Evolutionary conservation across 257 asterid species (phyloP).

Genomic region (Solanum chilense): DNA sequence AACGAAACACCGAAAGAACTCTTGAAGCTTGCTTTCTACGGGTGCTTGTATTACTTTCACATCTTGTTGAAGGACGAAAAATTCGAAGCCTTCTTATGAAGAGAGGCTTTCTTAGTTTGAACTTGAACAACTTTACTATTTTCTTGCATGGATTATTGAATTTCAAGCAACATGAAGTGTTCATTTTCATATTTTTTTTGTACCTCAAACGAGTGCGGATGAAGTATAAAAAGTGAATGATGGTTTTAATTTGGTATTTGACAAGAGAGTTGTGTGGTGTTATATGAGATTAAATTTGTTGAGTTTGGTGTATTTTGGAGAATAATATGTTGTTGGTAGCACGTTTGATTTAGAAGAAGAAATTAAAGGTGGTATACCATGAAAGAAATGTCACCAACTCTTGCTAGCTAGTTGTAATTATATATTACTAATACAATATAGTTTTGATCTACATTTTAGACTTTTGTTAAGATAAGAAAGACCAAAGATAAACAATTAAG

Average conservation of each 20-base stretch:
- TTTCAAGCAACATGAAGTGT: constrained; percentile 24
- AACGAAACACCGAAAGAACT: constrained; percentile 13
- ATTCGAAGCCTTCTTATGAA: constrained; percentile 23
- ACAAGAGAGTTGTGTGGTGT: neutral
- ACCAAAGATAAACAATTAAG: neutral
- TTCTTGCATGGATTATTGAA: constrained; percentile 46
- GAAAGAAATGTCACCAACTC: neutral
- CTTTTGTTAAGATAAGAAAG: neutral
- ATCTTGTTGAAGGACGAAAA: constrained; percentile 1
- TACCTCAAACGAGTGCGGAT: neutral
- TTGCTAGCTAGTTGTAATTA: neutral
- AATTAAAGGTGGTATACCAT: constrained; percentile 24
- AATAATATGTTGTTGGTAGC: constrained; percentile 24
- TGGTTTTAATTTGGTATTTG: constrained; percentile 1
- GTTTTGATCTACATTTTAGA: neutral
- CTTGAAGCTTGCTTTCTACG: constrained; percentile 1
- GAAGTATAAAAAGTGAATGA: constrained; percentile 3
- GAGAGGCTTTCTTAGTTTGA: constrained; percentile 39
- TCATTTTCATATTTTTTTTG: constrained; percentile 11
- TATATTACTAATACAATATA: neutral
- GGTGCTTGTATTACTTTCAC: neutral
- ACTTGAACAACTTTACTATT: constrained; percentile 27
- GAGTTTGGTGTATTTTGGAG: neutral
- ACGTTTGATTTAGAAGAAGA: constrained; percentile 20
- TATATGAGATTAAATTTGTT: neutral